Percentiles rank a stretch among this genome's conserved stretches.
Evolutionary conservation across 1,284 basidiomycete genomes (phyloP).

Genomic region (Heterobasidion irregulare): DNA sequence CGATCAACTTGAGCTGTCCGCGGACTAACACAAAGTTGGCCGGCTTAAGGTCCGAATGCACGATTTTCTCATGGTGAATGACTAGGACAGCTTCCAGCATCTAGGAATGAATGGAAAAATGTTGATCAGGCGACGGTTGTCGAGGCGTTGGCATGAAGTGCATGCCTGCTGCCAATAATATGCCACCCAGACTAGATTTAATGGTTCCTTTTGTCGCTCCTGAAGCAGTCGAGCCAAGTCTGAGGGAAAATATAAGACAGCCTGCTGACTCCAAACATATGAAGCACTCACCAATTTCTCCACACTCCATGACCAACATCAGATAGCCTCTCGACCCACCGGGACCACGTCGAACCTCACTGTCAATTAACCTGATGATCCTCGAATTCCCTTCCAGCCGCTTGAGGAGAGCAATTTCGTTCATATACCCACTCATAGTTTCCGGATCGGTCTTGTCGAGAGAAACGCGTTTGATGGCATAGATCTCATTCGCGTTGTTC

Average conservation of each 20-base stretch:
- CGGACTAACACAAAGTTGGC: conserved; percentile 94
- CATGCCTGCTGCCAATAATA: conserved; percentile 93
- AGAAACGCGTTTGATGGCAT: conserved; percentile 83
- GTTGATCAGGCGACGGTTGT: background rate
- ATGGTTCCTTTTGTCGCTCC: conserved; percentile 72
- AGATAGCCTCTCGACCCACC: conserved; percentile 60
- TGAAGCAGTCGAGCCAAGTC: conserved; percentile 78
- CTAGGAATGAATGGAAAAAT: conserved; percentile 30
- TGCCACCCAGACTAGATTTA: conserved; percentile 89
- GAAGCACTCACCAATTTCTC: conserved; percentile 56
- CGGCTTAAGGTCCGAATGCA: conserved; percentile 94
- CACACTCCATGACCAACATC: conserved; percentile 89
- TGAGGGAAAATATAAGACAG: conserved; percentile 6
- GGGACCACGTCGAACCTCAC: conserved; percentile 64
- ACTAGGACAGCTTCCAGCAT: conserved; percentile 95
- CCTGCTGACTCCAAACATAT: background rate
- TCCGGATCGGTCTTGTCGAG: conserved; percentile 82
- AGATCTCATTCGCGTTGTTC: conserved; percentile 68
- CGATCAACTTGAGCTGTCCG: conserved; percentile 90
- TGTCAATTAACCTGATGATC: conserved; percentile 85
- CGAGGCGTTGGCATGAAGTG: background rate
- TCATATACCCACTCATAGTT: conserved; percentile 87
- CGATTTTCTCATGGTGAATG: conserved; percentile 93
- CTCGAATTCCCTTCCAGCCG: conserved; percentile 82
- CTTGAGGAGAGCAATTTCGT: conserved; percentile 86